Base-by-base conservation (phyloP, 164 flowering plant species). In the Euptelea pleiosperma region DNA sequence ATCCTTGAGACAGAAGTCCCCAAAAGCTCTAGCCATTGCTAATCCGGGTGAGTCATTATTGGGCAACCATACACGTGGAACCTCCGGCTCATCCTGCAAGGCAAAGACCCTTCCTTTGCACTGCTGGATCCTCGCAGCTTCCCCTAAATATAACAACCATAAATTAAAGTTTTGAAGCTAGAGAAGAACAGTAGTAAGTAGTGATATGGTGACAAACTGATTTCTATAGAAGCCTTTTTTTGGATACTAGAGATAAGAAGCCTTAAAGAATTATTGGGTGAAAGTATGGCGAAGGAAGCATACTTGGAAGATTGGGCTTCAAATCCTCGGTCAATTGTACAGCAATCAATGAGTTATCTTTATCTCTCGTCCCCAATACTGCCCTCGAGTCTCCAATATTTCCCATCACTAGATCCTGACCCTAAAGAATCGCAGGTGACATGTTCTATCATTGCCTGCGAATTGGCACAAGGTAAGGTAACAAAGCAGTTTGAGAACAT, bases 81-180 rank as follows among this genome's bases (percentile, higher is more conserved):
- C 99, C 74, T 91, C 97, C 21, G 96, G 99, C 71, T 94, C 99
- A 76, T 91, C 97, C 72, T 86, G 93, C 83, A 94, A 71, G 49
- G 97, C 95, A 73, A 94, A 94, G 26, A 94, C 96, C 66, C 97
- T 78, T 61, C 99, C 99, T 70, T 81, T 88, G 64, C 96, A 94
- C 51, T 80, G 74, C 46, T 89, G 91, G 12, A 94, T 94, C 70
- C 99, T 81, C 49, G 90, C 97, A 59, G 97, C 91, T 79, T 94
- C 99, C 77, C 84, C 98, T 94, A 45, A 36, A 65, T 11, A 52
- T 35, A 35, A 46, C 28, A 54, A 33, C 19, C 28, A 60, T 22
- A 37, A 19, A 31, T 49, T 60, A 12, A 22, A 24, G 6, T 9
- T 37, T 28, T 11, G 24, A 22, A 26, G 36, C 36, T 26, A 51